A percentile compares a stretch with the other conserved stretches of the same genome.
Evolutionary conservation across 169 alveolate genomes (phyloP).

Genomic region (Eimeria maxima): DNA sequence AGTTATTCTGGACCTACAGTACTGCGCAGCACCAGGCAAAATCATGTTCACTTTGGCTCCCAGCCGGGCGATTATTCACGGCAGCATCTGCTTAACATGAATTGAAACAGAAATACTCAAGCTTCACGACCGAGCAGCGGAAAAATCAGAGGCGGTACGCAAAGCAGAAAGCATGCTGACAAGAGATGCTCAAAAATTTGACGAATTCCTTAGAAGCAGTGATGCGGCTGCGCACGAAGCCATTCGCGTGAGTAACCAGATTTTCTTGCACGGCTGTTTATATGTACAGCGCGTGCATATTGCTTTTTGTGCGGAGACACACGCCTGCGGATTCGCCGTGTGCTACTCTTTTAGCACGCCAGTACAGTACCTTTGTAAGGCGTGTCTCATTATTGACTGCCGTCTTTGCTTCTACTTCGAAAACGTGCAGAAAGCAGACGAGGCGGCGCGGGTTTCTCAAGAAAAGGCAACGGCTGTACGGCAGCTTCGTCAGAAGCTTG

Average conservation of each 20-base stretch:
- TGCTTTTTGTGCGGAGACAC: not conserved
- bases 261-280: not conserved
- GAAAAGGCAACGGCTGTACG: slow-evolving; percentile 69
- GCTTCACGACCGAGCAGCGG: slow-evolving; percentile 86
- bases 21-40: not conserved
- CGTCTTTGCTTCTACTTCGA: not conserved
- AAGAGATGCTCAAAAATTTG: slow-evolving; percentile 70
- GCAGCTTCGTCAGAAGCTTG: slow-evolving; percentile 69
- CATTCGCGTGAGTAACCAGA: slow-evolving; percentile 73
- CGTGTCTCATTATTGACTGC: not conserved
- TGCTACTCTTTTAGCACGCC: not conserved
- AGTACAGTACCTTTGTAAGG: not conserved
- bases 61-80: not conserved
- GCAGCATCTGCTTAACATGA: not conserved
- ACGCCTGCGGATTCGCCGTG: not conserved
- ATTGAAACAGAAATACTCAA: slow-evolving; percentile 84
- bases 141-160: slow-evolving; percentile 85
- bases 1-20: not conserved
- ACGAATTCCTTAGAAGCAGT: slow-evolving; percentile 82
- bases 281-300: not conserved
- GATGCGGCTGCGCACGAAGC: slow-evolving; percentile 87
- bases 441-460: slow-evolving; percentile 83
- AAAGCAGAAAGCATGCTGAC: slow-evolving; percentile 85
- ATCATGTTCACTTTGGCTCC: slow-evolving; percentile 19
- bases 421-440: slow-evolving; percentile 66